Conservation (phyloP, 768 basidiomycete genomes). For the Termitomyces sp. region DNA sequence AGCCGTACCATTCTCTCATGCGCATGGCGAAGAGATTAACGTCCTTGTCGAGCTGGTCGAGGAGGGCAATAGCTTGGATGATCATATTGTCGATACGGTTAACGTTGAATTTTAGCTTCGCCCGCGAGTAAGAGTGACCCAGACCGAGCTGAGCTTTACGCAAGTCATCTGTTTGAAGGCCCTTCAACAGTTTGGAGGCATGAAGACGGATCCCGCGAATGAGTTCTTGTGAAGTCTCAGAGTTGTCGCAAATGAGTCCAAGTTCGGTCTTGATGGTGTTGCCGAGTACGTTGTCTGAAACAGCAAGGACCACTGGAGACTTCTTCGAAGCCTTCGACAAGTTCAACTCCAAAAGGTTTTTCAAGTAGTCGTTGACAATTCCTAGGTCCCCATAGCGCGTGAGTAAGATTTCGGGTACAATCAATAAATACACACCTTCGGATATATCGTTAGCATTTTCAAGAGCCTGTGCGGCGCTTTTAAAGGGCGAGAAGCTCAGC, state of each 20-base stretch:
- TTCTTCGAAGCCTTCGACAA: conserved; percentile 74
- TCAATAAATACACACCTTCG: conserved; percentile 64
- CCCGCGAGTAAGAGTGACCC: conserved; percentile 95
- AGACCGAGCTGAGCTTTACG: conserved; percentile 93
- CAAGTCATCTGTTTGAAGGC: conserved; percentile 84
- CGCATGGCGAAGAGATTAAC: conserved; percentile 99
- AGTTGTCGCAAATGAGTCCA: conserved; percentile 73
- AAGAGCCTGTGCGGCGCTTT: conserved; percentile 87
- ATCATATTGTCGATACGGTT: conserved; percentile 99
- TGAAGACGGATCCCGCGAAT: conserved; percentile 92
- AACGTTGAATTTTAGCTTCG: conserved; percentile 97
- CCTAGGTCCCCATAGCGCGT: conserved; percentile 41
- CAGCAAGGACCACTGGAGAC: conserved; percentile 68
- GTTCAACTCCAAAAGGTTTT: conserved; percentile 83
- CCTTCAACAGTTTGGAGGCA: conserved; percentile 85
- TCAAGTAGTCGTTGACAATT: conserved; percentile 79
- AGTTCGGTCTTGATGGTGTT: conserved; percentile 73
- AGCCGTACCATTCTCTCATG: conserved; percentile 98
- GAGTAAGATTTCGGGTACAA: not conserved
- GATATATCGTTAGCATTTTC: conserved; percentile 97
- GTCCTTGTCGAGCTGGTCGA: conserved; percentile 99
- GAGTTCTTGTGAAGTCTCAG: conserved; percentile 77
- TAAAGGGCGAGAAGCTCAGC: conserved; percentile 91
- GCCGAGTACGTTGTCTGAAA: conserved; percentile 73
- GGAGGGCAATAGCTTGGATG: conserved; percentile 96